These are phyloP conservation scores for Rhodotorula diobovata DNA, from an alignment of 768 basidiomycete species.

Conservation along the genomic window DNA sequence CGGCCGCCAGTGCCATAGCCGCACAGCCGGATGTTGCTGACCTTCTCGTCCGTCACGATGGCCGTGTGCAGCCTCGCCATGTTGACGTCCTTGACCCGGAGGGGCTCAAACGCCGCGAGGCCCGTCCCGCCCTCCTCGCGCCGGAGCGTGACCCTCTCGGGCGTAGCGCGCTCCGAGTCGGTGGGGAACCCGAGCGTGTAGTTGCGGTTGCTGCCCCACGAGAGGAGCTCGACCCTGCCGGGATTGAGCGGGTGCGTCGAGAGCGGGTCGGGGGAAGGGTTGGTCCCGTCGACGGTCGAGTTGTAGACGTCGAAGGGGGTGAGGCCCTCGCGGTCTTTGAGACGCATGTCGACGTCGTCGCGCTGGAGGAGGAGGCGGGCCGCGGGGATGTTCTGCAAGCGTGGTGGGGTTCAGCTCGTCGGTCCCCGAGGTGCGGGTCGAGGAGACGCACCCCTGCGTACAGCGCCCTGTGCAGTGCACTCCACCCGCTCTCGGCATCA, in stretches of 20 bases:
- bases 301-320: conserved; percentile 92
- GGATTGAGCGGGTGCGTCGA: conserved; percentile 30
- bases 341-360: conserved; percentile 62
- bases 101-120: conserved; percentile 58
- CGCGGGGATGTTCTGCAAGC: conserved; percentile 42
- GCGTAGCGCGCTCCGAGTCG: conserved; percentile 67
- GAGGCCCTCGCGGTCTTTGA: conserved; percentile 83
- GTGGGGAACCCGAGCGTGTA: conserved; percentile 82
- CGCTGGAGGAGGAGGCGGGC: conserved; percentile 72
- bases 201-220: conserved; percentile 86
- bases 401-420: background rate
- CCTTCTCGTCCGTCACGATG: conserved; percentile 63
- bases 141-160: conserved; percentile 66
- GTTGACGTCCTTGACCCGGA: conserved; percentile 61
- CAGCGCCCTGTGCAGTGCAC: conserved; percentile 74
- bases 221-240: conserved; percentile 61
- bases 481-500: conserved; percentile 85
- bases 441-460: conserved; percentile 58
- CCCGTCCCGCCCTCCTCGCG: conserved; percentile 35
- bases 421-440: no score
- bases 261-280: conserved; percentile 50
- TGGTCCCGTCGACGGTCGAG: conserved; percentile 72
- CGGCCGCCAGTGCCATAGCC: conserved; percentile 86
- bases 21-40: conserved; percentile 73
- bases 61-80: conserved; percentile 90